Percentiles rank a stretch among this genome's conserved stretches.
Conservation (phyloP, 768 basidiomycete genomes). For the Suillus tomentosus region DNA sequence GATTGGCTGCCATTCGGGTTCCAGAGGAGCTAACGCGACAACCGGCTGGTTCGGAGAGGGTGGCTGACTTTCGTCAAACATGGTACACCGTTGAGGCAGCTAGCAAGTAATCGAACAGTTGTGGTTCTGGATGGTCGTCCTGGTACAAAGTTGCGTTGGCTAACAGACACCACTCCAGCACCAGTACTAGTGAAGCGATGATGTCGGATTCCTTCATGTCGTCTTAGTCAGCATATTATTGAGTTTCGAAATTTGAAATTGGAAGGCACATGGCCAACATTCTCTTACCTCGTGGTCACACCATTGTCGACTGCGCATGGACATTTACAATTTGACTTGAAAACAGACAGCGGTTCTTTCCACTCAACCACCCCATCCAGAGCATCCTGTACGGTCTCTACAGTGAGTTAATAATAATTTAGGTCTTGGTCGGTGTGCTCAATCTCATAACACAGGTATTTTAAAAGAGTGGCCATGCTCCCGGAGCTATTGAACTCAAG, state of each 20-base stretch:
- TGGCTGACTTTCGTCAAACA: constrained; percentile 35
- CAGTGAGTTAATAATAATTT: constrained; percentile 35
- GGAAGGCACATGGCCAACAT: not conserved
- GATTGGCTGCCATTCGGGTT: constrained; percentile 71
- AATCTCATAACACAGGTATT: constrained; percentile 42
- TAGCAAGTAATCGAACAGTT: not conserved
- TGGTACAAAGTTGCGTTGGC: not conserved
- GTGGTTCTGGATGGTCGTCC: not conserved
- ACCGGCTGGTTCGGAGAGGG: constrained; percentile 35
- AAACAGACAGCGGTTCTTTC: constrained; percentile 17
- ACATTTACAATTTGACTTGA: constrained; percentile 27
- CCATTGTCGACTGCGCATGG: constrained; percentile 26
- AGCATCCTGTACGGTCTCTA: constrained; percentile 59
- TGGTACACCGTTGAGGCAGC: constrained; percentile 11
- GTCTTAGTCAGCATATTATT: too few species aligned
- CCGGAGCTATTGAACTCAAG: constrained; percentile 44
- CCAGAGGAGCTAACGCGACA: constrained; percentile 25
- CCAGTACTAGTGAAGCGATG: too few species aligned
- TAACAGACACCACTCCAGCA: not conserved
- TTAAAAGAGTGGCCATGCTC: constrained; percentile 57
- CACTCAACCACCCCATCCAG: constrained; percentile 40
- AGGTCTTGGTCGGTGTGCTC: not conserved
- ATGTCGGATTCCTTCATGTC: too few species aligned
- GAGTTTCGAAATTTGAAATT: too few species aligned
- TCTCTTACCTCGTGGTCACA: not conserved